Evolutionary conservation across 1,284 basidiomycete species (phyloP).

Genomic region (Trametes versicolor): DNA sequence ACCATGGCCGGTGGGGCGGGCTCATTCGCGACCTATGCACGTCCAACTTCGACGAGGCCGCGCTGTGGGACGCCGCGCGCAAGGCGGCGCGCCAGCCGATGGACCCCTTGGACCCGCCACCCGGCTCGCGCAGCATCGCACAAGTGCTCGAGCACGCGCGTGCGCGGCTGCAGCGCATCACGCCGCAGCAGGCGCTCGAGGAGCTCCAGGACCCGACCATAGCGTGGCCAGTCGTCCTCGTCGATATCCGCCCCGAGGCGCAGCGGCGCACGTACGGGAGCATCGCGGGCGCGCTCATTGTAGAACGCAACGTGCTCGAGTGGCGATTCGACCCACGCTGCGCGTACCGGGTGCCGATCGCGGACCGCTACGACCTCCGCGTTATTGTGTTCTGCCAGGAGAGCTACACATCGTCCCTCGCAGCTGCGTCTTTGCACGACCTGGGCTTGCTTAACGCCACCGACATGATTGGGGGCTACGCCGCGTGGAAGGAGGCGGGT

Average conservation of each 20-base stretch:
- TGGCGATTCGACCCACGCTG: conserved; percentile 78
- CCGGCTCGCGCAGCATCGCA: conserved; percentile 65
- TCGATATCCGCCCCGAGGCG: conserved; percentile 75
- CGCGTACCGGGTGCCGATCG: conserved; percentile 62
- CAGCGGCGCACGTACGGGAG: conserved; percentile 64
- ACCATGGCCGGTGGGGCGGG: conserved; percentile 54
- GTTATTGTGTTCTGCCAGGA: conserved; percentile 79
- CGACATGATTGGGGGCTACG: conserved; percentile 77
- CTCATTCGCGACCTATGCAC: conserved; percentile 60
- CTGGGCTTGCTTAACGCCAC: conserved; percentile 77
- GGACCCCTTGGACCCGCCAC: conserved; percentile 67
- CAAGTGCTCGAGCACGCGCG: conserved; percentile 65
- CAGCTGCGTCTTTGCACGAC: conserved; percentile 71
- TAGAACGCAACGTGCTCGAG: conserved; percentile 79
- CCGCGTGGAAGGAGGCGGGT: conserved; percentile 73
- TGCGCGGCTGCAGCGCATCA: conserved; percentile 68
- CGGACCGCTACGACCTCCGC: conserved; percentile 74
- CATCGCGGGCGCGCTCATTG: conserved; percentile 69
- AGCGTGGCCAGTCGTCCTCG: conserved; percentile 69
- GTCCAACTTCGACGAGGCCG: conserved; percentile 64
- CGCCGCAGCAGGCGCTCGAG: conserved; percentile 65
- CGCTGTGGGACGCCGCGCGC: conserved; percentile 70
- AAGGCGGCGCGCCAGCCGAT: conserved; percentile 67
- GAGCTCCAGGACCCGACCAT: conserved; percentile 63
- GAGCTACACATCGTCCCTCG: conserved; percentile 74